Conservation (phyloP, 2,329 filamentous ascomycete species). For the Chaetothyriales sp. region DNA sequence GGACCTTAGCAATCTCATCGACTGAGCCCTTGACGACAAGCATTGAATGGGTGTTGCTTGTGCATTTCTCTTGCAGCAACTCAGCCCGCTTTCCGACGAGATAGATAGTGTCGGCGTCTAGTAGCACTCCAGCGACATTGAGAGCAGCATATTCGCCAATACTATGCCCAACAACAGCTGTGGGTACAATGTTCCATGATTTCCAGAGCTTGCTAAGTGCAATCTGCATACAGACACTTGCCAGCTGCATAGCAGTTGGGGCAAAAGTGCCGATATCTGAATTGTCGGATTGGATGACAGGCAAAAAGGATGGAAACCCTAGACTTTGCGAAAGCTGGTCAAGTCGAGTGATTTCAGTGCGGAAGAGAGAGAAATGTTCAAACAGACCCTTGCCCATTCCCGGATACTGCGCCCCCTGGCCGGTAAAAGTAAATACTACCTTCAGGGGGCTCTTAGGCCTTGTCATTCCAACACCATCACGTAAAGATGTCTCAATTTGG, state of each 20-base stretch:
- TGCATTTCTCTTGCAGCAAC: constrained; percentile 28
- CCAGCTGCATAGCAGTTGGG: constrained; percentile 25
- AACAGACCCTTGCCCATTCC: constrained; percentile 26
- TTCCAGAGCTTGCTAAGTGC: constrained; percentile 26
- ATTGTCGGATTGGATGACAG: constrained; percentile 22
- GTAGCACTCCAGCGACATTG: constrained; percentile 26
- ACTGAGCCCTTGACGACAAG: constrained; percentile 30
- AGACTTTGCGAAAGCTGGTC: constrained; percentile 23
- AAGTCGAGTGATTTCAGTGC: constrained; percentile 20
- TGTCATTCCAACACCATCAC: constrained; percentile 18
- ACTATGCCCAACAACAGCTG: constrained; percentile 30
- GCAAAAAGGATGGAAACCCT: constrained; percentile 26
- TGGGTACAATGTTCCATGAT: constrained; percentile 25
- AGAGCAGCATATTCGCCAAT: constrained; percentile 30
- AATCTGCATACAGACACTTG: constrained; percentile 27
- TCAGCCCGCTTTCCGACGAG: constrained; percentile 29
- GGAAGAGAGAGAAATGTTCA: constrained; percentile 22
- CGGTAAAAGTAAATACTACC: constrained; percentile 27
- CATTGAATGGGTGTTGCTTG: constrained; percentile 32
- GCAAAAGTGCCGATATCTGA: constrained; percentile 21
- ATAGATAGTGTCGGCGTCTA: constrained; percentile 26
- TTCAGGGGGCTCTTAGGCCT: constrained; percentile 20
- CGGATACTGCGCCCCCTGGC: constrained; percentile 27
- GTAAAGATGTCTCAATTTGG: constrained; percentile 17
- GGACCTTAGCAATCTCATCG: constrained; percentile 19